These are phyloP conservation scores for Oryza nivara DNA, from an alignment of 176 grass and related monocot genomes.

Conservation along the genomic window DNA sequence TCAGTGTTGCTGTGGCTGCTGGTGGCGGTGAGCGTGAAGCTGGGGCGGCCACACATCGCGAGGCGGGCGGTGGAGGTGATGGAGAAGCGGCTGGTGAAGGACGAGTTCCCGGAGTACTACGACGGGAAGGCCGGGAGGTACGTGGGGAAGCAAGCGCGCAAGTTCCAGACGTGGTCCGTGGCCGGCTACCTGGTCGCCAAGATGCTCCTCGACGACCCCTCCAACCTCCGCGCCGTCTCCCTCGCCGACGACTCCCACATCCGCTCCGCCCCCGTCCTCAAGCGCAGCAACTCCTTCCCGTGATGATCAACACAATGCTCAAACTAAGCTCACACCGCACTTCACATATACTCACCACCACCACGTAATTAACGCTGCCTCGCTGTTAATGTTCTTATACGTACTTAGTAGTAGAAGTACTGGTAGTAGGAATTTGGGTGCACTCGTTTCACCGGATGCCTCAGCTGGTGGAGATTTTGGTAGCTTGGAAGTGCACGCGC, in stretches of 20 bases:
- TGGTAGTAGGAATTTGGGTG: no score
- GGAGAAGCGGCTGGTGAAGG: slow-evolving; percentile 49
- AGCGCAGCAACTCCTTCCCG: slow-evolving; percentile 50
- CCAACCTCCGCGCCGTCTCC: slow-evolving; percentile 41
- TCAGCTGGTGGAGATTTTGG: slow-evolving; percentile 2
- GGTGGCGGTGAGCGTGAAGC: slow-evolving; percentile 62
- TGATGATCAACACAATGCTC: neutral
- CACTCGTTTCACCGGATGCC: neutral
- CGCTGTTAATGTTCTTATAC: no score
- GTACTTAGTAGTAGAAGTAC: no score
- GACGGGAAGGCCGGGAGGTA: slow-evolving; percentile 52
- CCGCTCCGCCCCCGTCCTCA: slow-evolving; percentile 38
- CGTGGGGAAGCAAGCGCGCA: slow-evolving; percentile 65
- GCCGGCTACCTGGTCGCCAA: slow-evolving; percentile 63
- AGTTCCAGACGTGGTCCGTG: slow-evolving; percentile 61
- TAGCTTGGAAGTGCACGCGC: neutral
- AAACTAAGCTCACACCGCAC: no score
- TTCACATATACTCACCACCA: no score
- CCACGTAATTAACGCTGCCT: no score
- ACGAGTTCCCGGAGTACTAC: slow-evolving; percentile 66
- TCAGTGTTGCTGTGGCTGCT: slow-evolving; percentile 61
- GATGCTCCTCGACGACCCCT: slow-evolving; percentile 54
- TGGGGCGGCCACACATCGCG: slow-evolving; percentile 40
- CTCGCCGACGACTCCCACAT: slow-evolving; percentile 48
- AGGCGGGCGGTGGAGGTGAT: slow-evolving; percentile 37